Base-by-base conservation (phyloP, 495 filamentous ascomycete species). In the Bathelium albidoporum region DNA sequence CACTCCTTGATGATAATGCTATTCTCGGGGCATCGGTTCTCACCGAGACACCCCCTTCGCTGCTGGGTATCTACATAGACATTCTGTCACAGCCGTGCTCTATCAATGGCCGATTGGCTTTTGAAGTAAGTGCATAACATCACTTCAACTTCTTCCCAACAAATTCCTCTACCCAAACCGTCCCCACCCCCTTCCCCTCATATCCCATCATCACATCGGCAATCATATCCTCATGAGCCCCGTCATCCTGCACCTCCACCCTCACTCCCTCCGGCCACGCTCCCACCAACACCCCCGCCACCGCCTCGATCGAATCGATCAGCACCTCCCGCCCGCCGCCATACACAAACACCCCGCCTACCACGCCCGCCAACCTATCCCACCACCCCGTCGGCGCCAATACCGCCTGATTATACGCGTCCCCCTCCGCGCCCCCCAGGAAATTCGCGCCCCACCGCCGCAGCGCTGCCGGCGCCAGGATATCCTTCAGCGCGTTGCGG, bases 321-420 rank as follows among this genome's bases (percentile, higher is more conserved):
- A 88, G 65, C 18, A 85, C 69, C 76, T 89, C 86, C 65, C 79
- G 77, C 1, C 67, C 72, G 10, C 85, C 86, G 20, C 74, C 82
- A 58, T 79, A 73, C 58, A 87, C 68, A 62, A 85, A 59, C 1
- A 85, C 72, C 34, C 76, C 72, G 63, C 79, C 70, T 45, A 81
- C 79, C 60, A 75, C 74, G 7, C 62, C 73, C 31, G 73, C 74
- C 10, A 76, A 41, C 10, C 66, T 73, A 9, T 70, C 63, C 83
- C 85, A 88, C 84, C 83, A 87, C 34, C 77, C 76, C 9, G 66
- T 61, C 2, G 77, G 74, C 14, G 82, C 85, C 24, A 67, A 67
- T 2, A 72, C 61, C 5, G 85, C 79, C 73, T 87, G 76, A 65
- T 75, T 83, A 74, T 85, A 88, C 43, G 70, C 70, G 75, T 87